Conservation (phyloP, 768 basidiomycete genomes). For the Phaffia australis region DNA sequence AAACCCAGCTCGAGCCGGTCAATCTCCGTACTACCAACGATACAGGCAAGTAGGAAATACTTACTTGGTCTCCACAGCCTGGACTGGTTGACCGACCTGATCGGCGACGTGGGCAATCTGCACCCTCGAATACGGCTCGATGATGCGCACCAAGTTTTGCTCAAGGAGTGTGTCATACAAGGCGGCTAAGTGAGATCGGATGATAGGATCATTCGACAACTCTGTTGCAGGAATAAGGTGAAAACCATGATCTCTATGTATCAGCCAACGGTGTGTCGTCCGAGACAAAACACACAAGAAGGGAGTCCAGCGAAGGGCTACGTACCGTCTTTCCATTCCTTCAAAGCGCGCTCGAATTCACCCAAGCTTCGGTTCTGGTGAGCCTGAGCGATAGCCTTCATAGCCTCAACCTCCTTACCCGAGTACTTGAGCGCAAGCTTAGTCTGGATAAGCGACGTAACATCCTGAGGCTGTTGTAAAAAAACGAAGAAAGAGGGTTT, state of each 20-base stretch:
- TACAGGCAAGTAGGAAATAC: constrained; percentile 30
- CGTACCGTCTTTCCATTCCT: constrained; percentile 71
- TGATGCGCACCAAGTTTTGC: constrained; percentile 87
- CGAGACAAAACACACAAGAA: background rate
- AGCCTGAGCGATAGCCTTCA: constrained; percentile 90
- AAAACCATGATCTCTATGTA: background rate
- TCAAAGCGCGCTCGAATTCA: constrained; percentile 75
- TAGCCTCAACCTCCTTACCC: constrained; percentile 83
- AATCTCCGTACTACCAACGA: background rate
- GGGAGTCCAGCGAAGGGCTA: constrained; percentile 7
- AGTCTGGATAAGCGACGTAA: constrained; percentile 68
- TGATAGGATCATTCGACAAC: constrained; percentile 87
- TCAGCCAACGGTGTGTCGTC: too few relatives aligned
- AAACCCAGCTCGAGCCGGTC: background rate
- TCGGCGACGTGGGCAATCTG: constrained; percentile 82
- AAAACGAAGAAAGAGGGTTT: background rate
- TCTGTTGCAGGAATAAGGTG: constrained; percentile 44
- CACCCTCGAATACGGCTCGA: constrained; percentile 88
- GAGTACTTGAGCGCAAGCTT: constrained; percentile 84
- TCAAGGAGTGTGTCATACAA: constrained; percentile 93
- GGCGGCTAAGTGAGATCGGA: constrained; percentile 83
- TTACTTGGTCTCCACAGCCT: constrained; percentile 83
- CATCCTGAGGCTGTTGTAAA: constrained; percentile 69
- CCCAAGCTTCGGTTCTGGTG: constrained; percentile 80
- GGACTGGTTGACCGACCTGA: constrained; percentile 72